Evolutionary conservation across 1,284 basidiomycete species (phyloP).

Genomic region (Xerocomus minutiporus): DNA sequence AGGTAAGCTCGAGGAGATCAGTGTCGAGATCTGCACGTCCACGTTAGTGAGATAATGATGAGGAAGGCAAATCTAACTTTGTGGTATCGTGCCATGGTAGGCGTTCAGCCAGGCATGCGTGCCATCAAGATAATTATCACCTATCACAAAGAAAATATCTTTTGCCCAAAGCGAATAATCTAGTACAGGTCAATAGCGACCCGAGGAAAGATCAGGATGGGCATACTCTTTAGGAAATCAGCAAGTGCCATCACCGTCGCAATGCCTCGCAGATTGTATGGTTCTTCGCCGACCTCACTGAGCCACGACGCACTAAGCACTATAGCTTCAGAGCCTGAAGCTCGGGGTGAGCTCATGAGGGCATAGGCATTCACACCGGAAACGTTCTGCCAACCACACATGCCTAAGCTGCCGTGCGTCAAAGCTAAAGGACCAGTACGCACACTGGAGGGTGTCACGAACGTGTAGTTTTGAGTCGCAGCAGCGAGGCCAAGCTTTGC

Average conservation of each 20-base stretch:
- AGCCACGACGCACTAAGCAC: constrained; percentile 87
- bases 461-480: constrained; percentile 65
- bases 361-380: constrained; percentile 81
- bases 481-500: constrained; percentile 64
- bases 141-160: constrained; percentile 87
- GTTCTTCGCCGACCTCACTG: constrained; percentile 57
- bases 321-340: constrained; percentile 87
- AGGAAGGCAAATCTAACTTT: constrained; percentile 45
- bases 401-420: constrained; percentile 25
- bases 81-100: constrained; percentile 71
- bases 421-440: constrained; percentile 14
- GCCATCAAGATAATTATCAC: constrained; percentile 86
- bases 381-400: constrained; percentile 32
- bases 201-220: neutral
- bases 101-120: constrained; percentile 87
- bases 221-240: constrained; percentile 74
- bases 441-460: constrained; percentile 47
- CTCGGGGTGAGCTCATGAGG: constrained; percentile 75
- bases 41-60: neutral
- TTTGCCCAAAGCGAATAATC: constrained; percentile 92
- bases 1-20: constrained; percentile 58
- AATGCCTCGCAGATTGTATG: constrained; percentile 82
- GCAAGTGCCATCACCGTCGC: constrained; percentile 81
- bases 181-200: constrained; percentile 30
- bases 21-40: constrained; percentile 54